Evolutionary conservation across 73 alveolate species (phyloP).

Genomic region (Paramecium octaurelia): DNA sequence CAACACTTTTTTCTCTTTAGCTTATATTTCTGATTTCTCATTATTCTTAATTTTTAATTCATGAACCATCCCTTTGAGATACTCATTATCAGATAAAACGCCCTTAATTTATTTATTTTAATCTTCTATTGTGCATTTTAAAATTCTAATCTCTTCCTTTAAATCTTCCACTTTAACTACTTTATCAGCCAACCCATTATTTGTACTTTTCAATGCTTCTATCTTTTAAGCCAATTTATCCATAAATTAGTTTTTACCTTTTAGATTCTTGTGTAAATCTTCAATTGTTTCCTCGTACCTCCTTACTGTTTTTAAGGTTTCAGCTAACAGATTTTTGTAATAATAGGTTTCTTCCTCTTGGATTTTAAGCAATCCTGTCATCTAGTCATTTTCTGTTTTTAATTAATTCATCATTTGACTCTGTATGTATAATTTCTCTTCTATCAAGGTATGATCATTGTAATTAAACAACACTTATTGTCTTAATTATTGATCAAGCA

Average conservation of each 20-base stretch:
- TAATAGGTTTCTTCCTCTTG: slow-evolving; percentile 31
- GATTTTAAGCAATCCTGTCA: slow-evolving; percentile 10
- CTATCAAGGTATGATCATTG: slow-evolving; percentile 4
- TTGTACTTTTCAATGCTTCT: not conserved
- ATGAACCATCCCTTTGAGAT: slow-evolving; percentile 31
- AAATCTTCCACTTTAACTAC: slow-evolving; percentile 36
- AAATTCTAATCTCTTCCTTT: not conserved
- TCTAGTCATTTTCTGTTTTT: slow-evolving; percentile 38
- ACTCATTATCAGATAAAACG: not conserved
- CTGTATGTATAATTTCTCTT: slow-evolving; percentile 18
- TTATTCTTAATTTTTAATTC: slow-evolving; percentile 25
- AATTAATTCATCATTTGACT: slow-evolving; percentile 28
- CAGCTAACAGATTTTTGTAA: slow-evolving; percentile 19
- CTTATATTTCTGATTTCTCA: not conserved
- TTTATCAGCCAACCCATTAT: not conserved
- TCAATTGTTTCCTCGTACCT: slow-evolving; percentile 3
- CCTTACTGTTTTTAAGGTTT: slow-evolving; percentile 24
- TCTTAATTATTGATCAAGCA: slow-evolving; percentile 6
- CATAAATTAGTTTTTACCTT: slow-evolving; percentile 27
- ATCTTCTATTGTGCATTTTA: not conserved
- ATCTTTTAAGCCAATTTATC: slow-evolving; percentile 17
- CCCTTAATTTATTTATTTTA: not conserved
- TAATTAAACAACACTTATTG: not conserved
- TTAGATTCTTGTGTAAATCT: slow-evolving; percentile 24
- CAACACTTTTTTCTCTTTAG: not conserved